phyloP scores from a whole-genome alignment of 768 basidiomycete genomes.

The Leccinellum rugosiceps region DNA sequence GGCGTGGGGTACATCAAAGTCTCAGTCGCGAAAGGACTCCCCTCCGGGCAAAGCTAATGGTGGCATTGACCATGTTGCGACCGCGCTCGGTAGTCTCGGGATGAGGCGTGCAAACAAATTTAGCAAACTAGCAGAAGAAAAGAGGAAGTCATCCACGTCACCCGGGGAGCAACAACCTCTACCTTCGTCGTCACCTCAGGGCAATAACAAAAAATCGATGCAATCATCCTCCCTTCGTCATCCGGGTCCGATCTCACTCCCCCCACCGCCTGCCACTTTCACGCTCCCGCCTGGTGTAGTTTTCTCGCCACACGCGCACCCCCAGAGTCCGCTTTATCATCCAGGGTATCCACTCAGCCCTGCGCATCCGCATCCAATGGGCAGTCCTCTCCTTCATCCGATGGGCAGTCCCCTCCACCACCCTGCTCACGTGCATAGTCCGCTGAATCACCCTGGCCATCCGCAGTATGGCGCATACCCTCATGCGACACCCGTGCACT shows the following conservation, averaged over 20 bases:
- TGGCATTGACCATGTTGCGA: constrained; percentile 12
- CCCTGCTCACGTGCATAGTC: constrained; percentile 31
- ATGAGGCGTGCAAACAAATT: constrained; percentile 28
- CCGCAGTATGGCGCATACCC: constrained; percentile 28
- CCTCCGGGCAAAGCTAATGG: constrained; percentile 17
- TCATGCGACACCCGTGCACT: constrained; percentile 21
- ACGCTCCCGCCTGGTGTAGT: constrained; percentile 38
- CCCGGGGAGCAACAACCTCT: constrained; percentile 19
- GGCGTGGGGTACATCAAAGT: constrained; percentile 16
- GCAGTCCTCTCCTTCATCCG: constrained; percentile 40
- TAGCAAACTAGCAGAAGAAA: constrained; percentile 24
- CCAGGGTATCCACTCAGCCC: constrained; percentile 33
- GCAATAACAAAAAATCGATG: constrained; percentile 11
- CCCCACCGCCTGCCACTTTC: constrained; percentile 54
- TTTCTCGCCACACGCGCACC: constrained; percentile 33
- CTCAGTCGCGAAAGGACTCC: constrained; percentile 11
- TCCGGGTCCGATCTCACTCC: constrained; percentile 69
- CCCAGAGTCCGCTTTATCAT: constrained; percentile 40
- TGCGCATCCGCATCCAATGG: constrained; percentile 24
- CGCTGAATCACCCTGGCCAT: constrained; percentile 30
- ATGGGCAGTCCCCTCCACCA: constrained; percentile 32
- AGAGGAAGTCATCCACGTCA: constrained; percentile 7
- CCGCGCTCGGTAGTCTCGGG: constrained; percentile 27
- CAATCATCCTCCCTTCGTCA: constrained; percentile 45
- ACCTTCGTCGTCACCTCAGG: constrained; percentile 10